These are phyloP conservation scores for Umbellularia californica DNA, from an alignment of 164 flowering plant genomes.

Conservation along the genomic window DNA sequence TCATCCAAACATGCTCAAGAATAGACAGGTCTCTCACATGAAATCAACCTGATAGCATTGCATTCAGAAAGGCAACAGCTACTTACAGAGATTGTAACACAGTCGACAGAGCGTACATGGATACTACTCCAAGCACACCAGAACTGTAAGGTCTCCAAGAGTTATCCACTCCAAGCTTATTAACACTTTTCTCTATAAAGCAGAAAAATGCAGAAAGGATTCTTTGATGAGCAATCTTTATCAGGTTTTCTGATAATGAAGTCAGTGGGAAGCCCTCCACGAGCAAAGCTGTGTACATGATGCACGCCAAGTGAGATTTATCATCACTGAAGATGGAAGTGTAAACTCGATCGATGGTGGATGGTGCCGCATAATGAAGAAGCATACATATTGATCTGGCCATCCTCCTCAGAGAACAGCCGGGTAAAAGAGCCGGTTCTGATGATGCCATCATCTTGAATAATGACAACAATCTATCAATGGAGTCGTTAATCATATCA, in stretches of 20 bases:
- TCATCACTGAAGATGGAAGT: conserved; percentile 28
- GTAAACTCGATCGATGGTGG: conserved; percentile 44
- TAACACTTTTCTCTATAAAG: conserved; percentile 48
- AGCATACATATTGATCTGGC: conserved; percentile 63
- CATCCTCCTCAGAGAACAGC: conserved; percentile 55
- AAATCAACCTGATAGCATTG: neutral
- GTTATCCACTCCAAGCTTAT: conserved; percentile 13
- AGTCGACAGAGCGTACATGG: conserved; percentile 61
- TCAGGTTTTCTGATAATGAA: conserved; percentile 49
- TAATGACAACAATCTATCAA: conserved; percentile 51
- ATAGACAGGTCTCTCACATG: neutral
- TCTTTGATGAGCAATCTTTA: conserved; percentile 38
- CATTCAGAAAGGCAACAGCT: neutral
- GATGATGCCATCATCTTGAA: conserved; percentile 37
- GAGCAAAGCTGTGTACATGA: conserved; percentile 49
- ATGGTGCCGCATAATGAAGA: conserved; percentile 37
- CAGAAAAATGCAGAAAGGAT: conserved; percentile 40
- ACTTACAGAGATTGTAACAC: conserved; percentile 68
- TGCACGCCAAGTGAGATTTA: conserved; percentile 32
- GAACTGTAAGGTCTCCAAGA: conserved; percentile 22
- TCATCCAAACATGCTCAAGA: neutral
- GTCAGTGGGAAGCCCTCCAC: conserved; percentile 79
- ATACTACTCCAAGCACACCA: conserved; percentile 33
- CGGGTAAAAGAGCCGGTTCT: conserved; percentile 36
- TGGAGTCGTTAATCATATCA: conserved; percentile 37